Percentiles rank a stretch among this genome's conserved stretches.
These are phyloP conservation scores for Ramalina intermedia DNA, from an alignment of 495 filamentous ascomycete genomes.

Conservation along the genomic window DNA sequence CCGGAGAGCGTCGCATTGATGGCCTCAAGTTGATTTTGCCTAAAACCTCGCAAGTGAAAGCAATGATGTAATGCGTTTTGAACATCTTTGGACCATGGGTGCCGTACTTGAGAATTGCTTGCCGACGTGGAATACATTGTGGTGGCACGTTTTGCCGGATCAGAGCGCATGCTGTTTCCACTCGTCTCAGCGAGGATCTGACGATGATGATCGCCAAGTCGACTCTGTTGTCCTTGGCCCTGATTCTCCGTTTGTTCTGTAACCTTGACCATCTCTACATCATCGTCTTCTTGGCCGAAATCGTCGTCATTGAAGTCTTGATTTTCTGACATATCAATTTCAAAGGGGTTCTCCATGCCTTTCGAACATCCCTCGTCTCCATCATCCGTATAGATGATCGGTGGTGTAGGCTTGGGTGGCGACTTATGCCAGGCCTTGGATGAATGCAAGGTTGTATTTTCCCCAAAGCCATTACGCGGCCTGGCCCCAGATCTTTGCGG, in stretches of 20 bases:
- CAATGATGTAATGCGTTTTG: conserved; percentile 57
- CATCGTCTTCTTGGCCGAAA: conserved; percentile 50
- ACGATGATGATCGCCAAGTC: conserved; percentile 20
- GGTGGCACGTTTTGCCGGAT: conserved; percentile 2
- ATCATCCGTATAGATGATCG: conserved; percentile 4
- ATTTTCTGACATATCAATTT: not conserved
- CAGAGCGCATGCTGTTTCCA: conserved; percentile 25
- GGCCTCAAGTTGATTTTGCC: conserved; percentile 84
- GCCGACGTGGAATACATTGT: conserved; percentile 5
- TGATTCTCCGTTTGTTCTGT: conserved; percentile 41
- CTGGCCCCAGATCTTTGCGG: conserved; percentile 11
- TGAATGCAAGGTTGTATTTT: no score
- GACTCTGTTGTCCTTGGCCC: conserved; percentile 16
- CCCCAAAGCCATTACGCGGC: not conserved
- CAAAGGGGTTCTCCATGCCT: no score
- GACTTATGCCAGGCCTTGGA: no score
- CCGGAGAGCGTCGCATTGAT: conserved; percentile 84
- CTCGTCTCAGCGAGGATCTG: conserved; percentile 41
- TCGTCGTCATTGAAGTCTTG: conserved; percentile 30
- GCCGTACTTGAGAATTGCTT: conserved; percentile 27
- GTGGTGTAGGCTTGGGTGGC: no score
- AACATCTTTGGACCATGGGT: conserved; percentile 79
- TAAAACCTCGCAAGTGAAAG: conserved; percentile 73
- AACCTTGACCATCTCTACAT: conserved; percentile 54
- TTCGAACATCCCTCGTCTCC: not conserved